Evolutionary conservation across 768 basidiomycete genomes (phyloP).

Genomic region (Lentinula detonsa): DNA sequence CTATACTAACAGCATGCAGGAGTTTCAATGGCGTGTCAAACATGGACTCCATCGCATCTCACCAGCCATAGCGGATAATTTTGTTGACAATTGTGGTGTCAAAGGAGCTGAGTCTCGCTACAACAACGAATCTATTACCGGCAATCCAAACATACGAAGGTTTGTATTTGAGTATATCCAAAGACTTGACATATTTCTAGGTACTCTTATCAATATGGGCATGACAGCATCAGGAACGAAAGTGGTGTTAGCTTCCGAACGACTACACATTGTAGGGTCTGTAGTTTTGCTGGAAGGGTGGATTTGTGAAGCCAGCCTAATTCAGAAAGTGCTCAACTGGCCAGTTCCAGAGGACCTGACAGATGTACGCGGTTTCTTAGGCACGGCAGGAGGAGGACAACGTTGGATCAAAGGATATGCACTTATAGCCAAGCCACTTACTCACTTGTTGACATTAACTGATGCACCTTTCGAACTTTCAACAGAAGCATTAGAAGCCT

Average conservation of each 20-base stretch:
- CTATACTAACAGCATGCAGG: too few relatives aligned
- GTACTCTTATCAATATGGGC: neutral
- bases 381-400: neutral
- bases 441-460: neutral
- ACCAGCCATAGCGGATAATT: too few relatives aligned
- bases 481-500: neutral
- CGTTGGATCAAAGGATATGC: neutral
- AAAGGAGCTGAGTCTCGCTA: conserved; percentile 18
- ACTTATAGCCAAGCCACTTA: neutral
- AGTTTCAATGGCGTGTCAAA: too few relatives aligned
- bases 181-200: conserved; percentile 5
- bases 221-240: neutral
- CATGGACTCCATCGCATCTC: too few relatives aligned
- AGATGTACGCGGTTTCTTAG: neutral
- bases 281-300: neutral
- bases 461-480: neutral
- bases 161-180: conserved; percentile 25
- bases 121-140: conserved; percentile 14
- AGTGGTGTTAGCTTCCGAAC: neutral
- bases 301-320: neutral
- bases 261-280: neutral
- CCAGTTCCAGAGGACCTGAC: neutral
- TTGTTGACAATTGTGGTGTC: conserved; percentile 20
- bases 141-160: conserved; percentile 17
- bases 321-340: neutral